Evolutionary conservation across 306 rosid genomes (phyloP).

Genomic region (Vigna unguiculata): DNA sequence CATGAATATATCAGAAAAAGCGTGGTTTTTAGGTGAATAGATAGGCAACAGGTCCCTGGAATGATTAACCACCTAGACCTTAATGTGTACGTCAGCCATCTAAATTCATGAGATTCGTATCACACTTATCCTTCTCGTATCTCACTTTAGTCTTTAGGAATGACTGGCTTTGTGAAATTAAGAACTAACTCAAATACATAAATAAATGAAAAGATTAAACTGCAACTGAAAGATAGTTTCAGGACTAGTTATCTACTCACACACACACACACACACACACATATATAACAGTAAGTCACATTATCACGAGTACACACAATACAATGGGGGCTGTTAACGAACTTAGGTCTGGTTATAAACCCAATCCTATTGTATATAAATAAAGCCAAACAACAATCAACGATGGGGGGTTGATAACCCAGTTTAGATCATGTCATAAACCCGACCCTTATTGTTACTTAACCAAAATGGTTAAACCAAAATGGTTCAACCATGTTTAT

Average conservation of each 20-base stretch:
- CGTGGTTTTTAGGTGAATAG: background rate
- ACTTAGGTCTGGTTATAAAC: background rate
- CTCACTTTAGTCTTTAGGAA: slow-evolving; percentile 1
- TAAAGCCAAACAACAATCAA: background rate
- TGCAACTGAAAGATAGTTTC: slow-evolving; percentile 2
- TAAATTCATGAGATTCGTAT: background rate
- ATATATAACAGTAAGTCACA: background rate
- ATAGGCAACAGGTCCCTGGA: slow-evolving; percentile 3
- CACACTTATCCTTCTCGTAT: background rate
- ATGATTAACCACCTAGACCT: slow-evolving; percentile 10
- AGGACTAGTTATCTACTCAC: background rate
- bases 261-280: too few species aligned
- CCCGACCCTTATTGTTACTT: background rate
- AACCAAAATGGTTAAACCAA: slow-evolving; percentile 26
- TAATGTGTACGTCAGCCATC: background rate
- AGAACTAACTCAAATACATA: slow-evolving; percentile 10
- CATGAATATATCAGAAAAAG: slow-evolving; percentile 1
- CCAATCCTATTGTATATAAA: background rate
- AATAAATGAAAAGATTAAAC: background rate
- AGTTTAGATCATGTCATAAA: background rate
- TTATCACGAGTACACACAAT: background rate
- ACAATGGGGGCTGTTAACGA: background rate
- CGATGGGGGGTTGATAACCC: background rate
- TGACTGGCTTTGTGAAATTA: background rate
- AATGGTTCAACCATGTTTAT: slow-evolving; percentile 12